phyloP scores from a whole-genome alignment of 805 yeast species.

The Jamesozyma gamospora region DNA sequence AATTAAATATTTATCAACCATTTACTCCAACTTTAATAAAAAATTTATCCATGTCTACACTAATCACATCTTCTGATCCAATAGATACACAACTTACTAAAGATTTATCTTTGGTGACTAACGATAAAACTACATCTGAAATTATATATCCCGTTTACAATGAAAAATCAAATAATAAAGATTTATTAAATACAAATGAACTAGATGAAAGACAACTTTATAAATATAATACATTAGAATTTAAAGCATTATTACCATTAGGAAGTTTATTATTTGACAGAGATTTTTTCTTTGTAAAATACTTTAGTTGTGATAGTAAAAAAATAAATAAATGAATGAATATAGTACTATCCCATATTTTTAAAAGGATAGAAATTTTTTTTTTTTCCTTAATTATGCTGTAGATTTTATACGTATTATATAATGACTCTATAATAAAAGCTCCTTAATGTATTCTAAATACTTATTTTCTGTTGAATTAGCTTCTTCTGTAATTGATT shows the following conservation, averaged over 20 bases:
- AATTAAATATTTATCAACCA: conserved; percentile 6
- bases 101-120: conserved; percentile 1
- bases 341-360: neutral
- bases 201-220: neutral
- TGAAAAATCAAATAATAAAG: neutral
- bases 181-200: neutral
- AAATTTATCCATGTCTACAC: conserved; percentile 4
- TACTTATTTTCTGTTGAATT: conserved; percentile 10
- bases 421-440: conserved; percentile 9
- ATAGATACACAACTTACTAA: neutral
- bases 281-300: conserved; percentile 37
- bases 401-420: neutral
- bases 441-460: conserved; percentile 14
- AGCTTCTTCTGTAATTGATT: conserved; percentile 10
- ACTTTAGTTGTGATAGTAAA: conserved; percentile 1
- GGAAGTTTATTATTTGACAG: conserved; percentile 42
- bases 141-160: neutral
- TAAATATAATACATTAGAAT: neutral
- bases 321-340: too few species aligned
- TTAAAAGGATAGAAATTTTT: too few species aligned
- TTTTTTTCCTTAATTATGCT: too few species aligned
- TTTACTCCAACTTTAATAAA: conserved; percentile 6
- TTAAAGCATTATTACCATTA: conserved; percentile 42
- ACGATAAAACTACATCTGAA: neutral
- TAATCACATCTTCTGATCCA: conserved; percentile 1